A percentile compares a stretch with the other conserved stretches of the same genome.
phyloP scores from a whole-genome alignment of 164 flowering plant genomes.

The Tinospora cordifolia region DNA sequence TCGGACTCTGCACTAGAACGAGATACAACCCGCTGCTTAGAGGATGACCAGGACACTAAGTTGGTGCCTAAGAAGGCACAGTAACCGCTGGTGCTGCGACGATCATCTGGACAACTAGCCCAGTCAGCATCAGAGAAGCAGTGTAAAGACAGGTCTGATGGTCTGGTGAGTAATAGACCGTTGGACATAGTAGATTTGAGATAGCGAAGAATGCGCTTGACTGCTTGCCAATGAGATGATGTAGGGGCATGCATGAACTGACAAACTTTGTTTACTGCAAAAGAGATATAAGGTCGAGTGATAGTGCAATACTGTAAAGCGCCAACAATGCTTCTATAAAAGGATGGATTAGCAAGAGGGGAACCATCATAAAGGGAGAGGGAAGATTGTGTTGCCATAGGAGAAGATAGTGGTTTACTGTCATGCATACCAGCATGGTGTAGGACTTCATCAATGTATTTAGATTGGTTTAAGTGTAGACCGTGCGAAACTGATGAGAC shows the following conservation, averaged over 20 bases:
- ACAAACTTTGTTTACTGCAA: not conserved
- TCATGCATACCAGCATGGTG: not conserved
- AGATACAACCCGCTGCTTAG: not conserved
- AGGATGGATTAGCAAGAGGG: not conserved
- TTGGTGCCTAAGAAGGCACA: too few species aligned
- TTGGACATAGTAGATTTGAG: not conserved
- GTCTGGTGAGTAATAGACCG: not conserved
- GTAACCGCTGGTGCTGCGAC: too few species aligned
- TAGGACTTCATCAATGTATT: too few species aligned
- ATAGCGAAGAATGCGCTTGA: not conserved
- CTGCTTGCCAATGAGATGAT: not conserved
- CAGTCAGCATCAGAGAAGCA: too few species aligned
- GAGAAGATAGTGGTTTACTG: not conserved
- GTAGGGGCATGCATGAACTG: not conserved
- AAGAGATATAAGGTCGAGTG: not conserved
- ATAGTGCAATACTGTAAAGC: too few species aligned
- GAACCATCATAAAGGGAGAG: not conserved
- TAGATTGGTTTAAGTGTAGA: too few species aligned
- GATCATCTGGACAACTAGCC: too few species aligned
- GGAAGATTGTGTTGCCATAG: not conserved
- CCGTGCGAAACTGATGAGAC: too few species aligned
- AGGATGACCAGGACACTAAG: too few species aligned
- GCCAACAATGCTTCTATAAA: not conserved
- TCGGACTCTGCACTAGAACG: not conserved
- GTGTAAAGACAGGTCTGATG: not conserved